Conservation (phyloP, 805 yeast genomes). For the Pichia cabralensis region DNA sequence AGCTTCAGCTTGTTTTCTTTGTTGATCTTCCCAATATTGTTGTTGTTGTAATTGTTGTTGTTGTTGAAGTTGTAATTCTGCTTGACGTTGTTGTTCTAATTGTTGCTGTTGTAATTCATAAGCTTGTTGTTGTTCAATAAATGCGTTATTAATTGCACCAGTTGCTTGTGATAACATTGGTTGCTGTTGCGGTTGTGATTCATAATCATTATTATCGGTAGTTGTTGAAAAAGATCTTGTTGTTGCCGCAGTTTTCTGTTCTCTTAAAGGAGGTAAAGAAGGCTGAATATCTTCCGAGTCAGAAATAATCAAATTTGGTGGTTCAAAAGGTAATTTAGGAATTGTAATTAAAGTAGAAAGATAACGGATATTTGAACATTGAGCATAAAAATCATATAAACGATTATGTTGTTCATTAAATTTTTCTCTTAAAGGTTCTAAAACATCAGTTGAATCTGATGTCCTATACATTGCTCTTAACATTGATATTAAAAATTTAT, state of each 20-base stretch:
- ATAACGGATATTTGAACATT: constrained; percentile 76
- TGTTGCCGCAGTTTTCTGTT: constrained; percentile 10
- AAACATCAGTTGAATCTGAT: constrained; percentile 63
- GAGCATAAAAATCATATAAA: constrained; percentile 77
- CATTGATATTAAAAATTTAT: constrained; percentile 84
- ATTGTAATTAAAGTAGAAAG: constrained; percentile 72
- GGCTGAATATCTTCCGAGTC: constrained; percentile 37
- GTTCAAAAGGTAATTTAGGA: constrained; percentile 51
- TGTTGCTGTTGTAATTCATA: constrained; percentile 50
- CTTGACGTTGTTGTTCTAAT: constrained; percentile 52
- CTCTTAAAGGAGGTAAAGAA: constrained; percentile 24
- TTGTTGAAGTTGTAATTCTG: constrained; percentile 57
- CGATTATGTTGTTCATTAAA: constrained; percentile 62
- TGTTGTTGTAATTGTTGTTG: constrained; percentile 63
- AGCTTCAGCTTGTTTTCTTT: constrained; percentile 54
- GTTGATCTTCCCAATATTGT: constrained; percentile 65
- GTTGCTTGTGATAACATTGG: constrained; percentile 44
- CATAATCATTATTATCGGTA: constrained; percentile 22
- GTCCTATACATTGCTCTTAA: constrained; percentile 74
- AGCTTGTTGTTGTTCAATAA: constrained; percentile 38
- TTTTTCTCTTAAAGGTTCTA: constrained; percentile 62
- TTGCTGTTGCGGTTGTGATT: background rate
- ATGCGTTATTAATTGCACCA: constrained; percentile 32
- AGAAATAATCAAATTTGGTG: constrained; percentile 46
- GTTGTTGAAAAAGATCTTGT: constrained; percentile 20